Evolutionary conservation across 352 stramenopile species (phyloP).

Genomic region (Globisporangium heterothallicum): DNA sequence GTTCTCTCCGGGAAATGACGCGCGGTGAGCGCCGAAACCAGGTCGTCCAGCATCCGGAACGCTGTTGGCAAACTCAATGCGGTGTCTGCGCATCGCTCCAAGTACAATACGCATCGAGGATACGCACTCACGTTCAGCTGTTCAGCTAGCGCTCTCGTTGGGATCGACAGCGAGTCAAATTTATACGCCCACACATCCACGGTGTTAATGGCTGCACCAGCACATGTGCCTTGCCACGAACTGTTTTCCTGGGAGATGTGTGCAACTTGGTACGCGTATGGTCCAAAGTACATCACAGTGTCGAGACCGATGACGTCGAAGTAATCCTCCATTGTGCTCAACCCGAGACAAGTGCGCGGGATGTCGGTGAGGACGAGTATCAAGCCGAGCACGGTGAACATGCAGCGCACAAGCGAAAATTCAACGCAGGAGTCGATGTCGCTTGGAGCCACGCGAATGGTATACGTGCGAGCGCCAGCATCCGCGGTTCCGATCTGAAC

Average conservation of each 20-base stretch:
- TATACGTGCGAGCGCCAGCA: background rate
- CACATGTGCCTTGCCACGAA: conserved; percentile 10
- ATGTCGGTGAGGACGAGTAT: conserved; percentile 42
- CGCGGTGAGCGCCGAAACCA: conserved; percentile 15
- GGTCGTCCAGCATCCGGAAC: conserved; percentile 29
- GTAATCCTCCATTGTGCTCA: conserved; percentile 17
- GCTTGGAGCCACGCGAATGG: conserved; percentile 1
- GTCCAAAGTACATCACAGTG: conserved; percentile 34
- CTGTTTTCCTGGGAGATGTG: conserved; percentile 17
- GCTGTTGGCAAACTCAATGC: conserved; percentile 15
- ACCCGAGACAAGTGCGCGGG: conserved; percentile 38
- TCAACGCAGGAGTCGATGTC: conserved; percentile 23
- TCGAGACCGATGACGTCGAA: conserved; percentile 21
- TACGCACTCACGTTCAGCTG: conserved; percentile 13
- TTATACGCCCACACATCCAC: conserved; percentile 30
- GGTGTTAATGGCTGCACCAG: background rate
- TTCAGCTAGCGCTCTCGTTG: conserved; percentile 9
- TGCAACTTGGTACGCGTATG: conserved; percentile 32
- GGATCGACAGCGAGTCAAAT: conserved; percentile 28
- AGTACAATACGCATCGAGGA: background rate
- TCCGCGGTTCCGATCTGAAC: background rate
- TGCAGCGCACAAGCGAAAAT: conserved; percentile 20
- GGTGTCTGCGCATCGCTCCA: conserved; percentile 8
- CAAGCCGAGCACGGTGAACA: conserved; percentile 33
- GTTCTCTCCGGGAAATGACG: background rate